Evolutionary conservation across 1,284 basidiomycete genomes (phyloP), one percentile per base, ranked within the genome.

Genomic region (Veloporphyrellus conicus): DNA sequence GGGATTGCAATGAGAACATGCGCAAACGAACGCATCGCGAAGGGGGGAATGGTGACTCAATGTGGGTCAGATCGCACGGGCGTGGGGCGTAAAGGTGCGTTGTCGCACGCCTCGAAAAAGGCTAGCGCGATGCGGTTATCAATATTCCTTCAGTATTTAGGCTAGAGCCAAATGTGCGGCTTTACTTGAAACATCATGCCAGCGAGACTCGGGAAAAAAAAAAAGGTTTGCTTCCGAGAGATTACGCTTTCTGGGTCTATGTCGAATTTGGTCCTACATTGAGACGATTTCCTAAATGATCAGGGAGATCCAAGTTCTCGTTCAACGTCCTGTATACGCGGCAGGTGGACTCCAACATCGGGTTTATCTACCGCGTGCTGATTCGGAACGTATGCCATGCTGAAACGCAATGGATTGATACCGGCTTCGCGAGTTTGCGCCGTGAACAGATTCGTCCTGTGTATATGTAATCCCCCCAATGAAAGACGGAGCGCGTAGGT

Each of bases 401-500:
- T 52, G 49, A 39, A 49, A 51, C 45, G 45, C 54, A 84, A 79
- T 37, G 80, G 78, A 33, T 73, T 81, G 28, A 72, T 83, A 43
- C 77, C 81, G 1, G 73, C 52, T 82, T 87, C 55, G 66, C 75
- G 48, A 67, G 66, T n/a, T 63, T 81, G 15, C 66, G 74, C 35
- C 78, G 75, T 54, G 73, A 85, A 49, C 71, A 79, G 59, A 73
- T 88, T 56, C 84, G 84, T 81, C 34, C 46, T n/a, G 72, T 63
- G 16, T 11, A 28, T 34, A 22, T 37, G 16, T 38, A 46, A 29
- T 47, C 18, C 15, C 3, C 2, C 3, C 2, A 36, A 14, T 41
- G 33, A 23, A 18, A 6, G 10, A 16, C 6, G 36, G 31, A 6
- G 9, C 32, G 47, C 6, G 50, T 48, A 45, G 25, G 37, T 46